Percentiles rank a stretch among this genome's conserved stretches.
Evolutionary conservation across 208 protist species (phyloP).

Genomic region (Leishmania amazonensis): DNA sequence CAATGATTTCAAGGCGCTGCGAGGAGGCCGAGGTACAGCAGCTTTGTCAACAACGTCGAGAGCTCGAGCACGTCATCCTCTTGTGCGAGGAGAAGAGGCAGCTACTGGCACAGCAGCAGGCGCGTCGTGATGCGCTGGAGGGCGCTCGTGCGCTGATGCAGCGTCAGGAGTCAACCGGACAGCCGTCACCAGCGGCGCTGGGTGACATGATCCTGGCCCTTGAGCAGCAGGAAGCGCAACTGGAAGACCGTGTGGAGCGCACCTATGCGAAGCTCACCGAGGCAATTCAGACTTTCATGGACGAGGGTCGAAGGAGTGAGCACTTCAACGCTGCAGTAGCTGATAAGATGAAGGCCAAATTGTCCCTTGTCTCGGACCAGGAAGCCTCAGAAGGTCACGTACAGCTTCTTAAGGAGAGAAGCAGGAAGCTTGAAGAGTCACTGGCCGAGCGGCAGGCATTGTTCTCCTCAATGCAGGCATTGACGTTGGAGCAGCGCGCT

Average conservation of each 20-base stretch:
- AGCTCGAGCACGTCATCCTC: conserved; percentile 17
- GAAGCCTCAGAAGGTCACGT: conserved; percentile 18
- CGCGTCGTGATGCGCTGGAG: conserved; percentile 26
- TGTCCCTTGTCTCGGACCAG: conserved; percentile 13
- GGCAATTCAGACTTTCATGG: conserved; percentile 40
- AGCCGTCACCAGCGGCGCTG: conserved; percentile 33
- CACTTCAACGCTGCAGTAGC: conserved; percentile 29
- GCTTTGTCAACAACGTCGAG: conserved; percentile 21
- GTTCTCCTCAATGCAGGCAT: conserved; percentile 27
- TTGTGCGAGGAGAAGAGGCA: conserved; percentile 31
- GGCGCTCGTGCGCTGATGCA: conserved; percentile 28
- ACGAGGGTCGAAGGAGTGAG: conserved; percentile 40
- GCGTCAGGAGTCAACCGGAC: conserved; percentile 13
- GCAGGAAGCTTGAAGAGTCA: conserved; percentile 19
- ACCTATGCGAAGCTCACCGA: conserved; percentile 22
- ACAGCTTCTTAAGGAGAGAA: conserved; percentile 27
- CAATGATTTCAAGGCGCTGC: neutral
- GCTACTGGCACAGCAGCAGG: conserved; percentile 26
- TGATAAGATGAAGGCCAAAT: conserved; percentile 10
- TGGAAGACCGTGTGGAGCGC: conserved; percentile 48
- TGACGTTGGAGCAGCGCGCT: conserved; percentile 22
- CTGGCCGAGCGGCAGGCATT: conserved; percentile 19
- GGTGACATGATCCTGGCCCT: conserved; percentile 28
- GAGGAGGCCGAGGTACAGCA: conserved; percentile 28
- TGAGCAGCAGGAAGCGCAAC: conserved; percentile 25